phyloP scores from a whole-genome alignment of 2,329 filamentous ascomycete species.

The Stagonosporopsis cucurbitacearum region DNA sequence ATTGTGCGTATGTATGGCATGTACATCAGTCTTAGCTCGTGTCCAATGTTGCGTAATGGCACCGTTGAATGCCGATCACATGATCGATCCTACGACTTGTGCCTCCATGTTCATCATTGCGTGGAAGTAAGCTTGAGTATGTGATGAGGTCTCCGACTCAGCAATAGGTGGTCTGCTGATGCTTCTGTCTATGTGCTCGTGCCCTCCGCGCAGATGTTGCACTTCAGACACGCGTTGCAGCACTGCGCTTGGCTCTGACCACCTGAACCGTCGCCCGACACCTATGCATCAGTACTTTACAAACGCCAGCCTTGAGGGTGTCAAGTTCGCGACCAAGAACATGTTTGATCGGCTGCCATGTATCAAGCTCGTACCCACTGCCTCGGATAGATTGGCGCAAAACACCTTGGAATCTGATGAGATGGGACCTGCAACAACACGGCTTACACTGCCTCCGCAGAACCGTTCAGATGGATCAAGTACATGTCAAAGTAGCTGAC shows the following conservation, averaged over 20 bases:
- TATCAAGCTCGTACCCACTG: conserved; percentile 11
- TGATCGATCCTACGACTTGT: neutral
- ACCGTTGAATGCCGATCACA: neutral
- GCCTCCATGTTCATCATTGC: neutral
- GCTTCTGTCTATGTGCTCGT: neutral
- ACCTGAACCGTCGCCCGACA: conserved; percentile 1
- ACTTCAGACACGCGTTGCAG: neutral
- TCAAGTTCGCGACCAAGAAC: conserved; percentile 3
- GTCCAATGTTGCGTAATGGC: neutral
- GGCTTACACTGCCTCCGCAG: neutral
- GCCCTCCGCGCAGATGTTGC: neutral
- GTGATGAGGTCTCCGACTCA: neutral
- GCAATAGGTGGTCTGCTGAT: neutral
- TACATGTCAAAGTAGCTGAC: neutral
- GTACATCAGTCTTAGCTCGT: neutral
- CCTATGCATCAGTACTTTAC: conserved; percentile 3
- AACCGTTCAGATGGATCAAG: conserved; percentile 7
- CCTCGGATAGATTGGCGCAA: conserved; percentile 20
- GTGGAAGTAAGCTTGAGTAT: neutral
- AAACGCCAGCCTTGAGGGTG: neutral
- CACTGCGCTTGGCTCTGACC: neutral
- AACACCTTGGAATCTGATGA: conserved; percentile 30
- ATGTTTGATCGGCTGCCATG: conserved; percentile 22
- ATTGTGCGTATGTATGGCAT: neutral
- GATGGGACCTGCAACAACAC: conserved; percentile 13